Percentiles rank a stretch among this genome's conserved stretches.
Evolutionary conservation across 2,329 filamentous ascomycete species (phyloP).

Genomic region (Didymosphaeria variabile): DNA sequence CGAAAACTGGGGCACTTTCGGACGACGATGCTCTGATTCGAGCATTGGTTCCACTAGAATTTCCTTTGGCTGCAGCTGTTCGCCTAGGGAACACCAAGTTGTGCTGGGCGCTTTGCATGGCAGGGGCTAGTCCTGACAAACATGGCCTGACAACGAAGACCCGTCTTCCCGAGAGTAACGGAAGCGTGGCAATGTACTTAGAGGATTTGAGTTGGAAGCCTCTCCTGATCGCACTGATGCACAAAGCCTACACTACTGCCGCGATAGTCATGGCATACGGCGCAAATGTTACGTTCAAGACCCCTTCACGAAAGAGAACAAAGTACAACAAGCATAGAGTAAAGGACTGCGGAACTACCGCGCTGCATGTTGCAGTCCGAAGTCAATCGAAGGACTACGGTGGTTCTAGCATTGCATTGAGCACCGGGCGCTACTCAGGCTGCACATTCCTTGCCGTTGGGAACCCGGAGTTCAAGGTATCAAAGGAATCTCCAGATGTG

Average conservation of each 20-base stretch:
- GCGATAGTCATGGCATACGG: slow-evolving; percentile 4
- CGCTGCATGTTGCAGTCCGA: slow-evolving; percentile 2
- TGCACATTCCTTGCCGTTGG: slow-evolving; percentile 9
- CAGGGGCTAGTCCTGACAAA: slow-evolving; percentile 4
- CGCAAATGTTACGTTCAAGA: slow-evolving; percentile 6
- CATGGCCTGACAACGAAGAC: slow-evolving; percentile 10
- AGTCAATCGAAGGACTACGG: not conserved
- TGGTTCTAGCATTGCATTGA: not conserved
- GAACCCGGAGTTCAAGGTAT: not conserved
- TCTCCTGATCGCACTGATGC: slow-evolving; percentile 2
- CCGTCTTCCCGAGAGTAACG: not conserved
- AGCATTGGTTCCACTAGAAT: not conserved
- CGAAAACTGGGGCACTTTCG: not conserved
- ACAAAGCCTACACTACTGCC: slow-evolving; percentile 6
- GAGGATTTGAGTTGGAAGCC: slow-evolving; percentile 13
- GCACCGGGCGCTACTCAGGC: not conserved
- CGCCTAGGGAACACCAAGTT: slow-evolving; percentile 3
- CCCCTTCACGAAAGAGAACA: not conserved
- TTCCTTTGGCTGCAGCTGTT: slow-evolving; percentile 7
- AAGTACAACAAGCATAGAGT: slow-evolving; percentile 7
- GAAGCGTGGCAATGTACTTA: slow-evolving; percentile 6
- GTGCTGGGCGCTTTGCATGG: slow-evolving; percentile 4
- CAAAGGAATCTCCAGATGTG: not conserved
- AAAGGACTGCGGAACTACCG: not conserved
- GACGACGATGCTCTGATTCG: not conserved